These are phyloP conservation scores for Dryadomyces sulphureus DNA, from an alignment of 2,329 filamentous ascomycete species.

Conservation along the genomic window DNA sequence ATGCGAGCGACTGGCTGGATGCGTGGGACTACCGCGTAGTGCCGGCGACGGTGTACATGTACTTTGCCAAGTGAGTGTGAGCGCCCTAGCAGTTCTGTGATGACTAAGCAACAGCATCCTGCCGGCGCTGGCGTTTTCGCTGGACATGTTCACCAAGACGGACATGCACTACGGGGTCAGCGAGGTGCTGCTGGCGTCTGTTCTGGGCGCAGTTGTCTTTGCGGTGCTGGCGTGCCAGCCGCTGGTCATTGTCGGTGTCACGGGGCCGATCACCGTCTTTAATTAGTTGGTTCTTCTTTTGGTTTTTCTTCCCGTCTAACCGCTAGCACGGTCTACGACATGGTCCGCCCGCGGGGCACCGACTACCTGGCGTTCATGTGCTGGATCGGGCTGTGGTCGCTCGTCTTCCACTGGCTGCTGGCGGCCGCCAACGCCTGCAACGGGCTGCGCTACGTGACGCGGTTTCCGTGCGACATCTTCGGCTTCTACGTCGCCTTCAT, in stretches of 20 bases:
- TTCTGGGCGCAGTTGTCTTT: conserved; percentile 71
- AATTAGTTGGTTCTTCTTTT: conserved; percentile 45
- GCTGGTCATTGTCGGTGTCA: conserved; percentile 81
- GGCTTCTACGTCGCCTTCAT: conserved; percentile 89
- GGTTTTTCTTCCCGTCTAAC: neutral
- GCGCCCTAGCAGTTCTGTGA: too few relatives aligned
- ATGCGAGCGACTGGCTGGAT: conserved; percentile 70
- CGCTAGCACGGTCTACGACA: conserved; percentile 67
- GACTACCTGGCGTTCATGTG: conserved; percentile 85
- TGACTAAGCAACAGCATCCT: conserved; percentile 62
- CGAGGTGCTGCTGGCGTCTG: conserved; percentile 75
- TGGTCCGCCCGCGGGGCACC: conserved; percentile 61
- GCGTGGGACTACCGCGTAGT: conserved; percentile 85
- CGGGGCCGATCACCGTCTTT: conserved; percentile 82
- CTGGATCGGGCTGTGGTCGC: conserved; percentile 80
- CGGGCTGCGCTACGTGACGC: conserved; percentile 73
- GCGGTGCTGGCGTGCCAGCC: conserved; percentile 68
- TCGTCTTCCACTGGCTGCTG: conserved; percentile 72
- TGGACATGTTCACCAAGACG: conserved; percentile 89
- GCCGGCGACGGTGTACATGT: conserved; percentile 83
- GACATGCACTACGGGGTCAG: conserved; percentile 77
- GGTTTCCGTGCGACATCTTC: conserved; percentile 87
- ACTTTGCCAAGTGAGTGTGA: conserved; percentile 66
- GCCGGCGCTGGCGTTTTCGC: conserved; percentile 73
- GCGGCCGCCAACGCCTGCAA: conserved; percentile 81